phyloP scores from a whole-genome alignment of 2,329 filamentous ascomycete genomes.

The Sclerotinia trifoliorum region DNA sequence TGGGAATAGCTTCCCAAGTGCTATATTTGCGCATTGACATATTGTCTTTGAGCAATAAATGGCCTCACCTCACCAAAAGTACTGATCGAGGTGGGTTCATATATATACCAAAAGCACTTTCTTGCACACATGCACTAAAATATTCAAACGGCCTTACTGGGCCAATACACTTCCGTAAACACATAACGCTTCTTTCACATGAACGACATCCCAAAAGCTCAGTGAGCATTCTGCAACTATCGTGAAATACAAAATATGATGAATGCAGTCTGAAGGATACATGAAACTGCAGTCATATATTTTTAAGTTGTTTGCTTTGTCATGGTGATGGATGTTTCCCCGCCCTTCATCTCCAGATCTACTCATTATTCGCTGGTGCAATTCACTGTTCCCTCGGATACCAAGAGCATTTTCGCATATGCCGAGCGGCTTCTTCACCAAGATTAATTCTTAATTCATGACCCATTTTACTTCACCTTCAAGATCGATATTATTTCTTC shows the following conservation, averaged over 20 bases:
- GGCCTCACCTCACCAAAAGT: background rate
- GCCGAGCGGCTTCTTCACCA: background rate
- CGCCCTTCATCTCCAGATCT: background rate
- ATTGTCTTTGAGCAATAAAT: background rate
- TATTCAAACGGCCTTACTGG: background rate
- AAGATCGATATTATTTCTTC: conserved; percentile 1
- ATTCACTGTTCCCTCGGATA: conserved; percentile 9
- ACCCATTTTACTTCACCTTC: conserved; percentile 4
- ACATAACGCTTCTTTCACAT: background rate
- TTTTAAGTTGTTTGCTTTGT: background rate
- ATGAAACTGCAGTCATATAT: background rate
- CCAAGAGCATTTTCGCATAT: background rate
- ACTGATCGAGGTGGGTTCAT: background rate
- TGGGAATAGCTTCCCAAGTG: background rate
- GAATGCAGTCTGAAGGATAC: background rate
- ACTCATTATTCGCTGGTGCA: background rate
- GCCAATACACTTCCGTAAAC: background rate
- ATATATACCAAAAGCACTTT: background rate
- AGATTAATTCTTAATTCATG: background rate
- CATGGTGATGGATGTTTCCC: background rate
- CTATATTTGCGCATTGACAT: background rate
- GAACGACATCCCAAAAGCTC: background rate
- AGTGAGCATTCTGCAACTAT: background rate
- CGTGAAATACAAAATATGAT: background rate
- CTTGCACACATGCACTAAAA: background rate